Evolutionary conservation across 1,284 basidiomycete genomes (phyloP), one percentile per base, ranked within the genome.

Genomic region (Austroboletus niveus): DNA sequence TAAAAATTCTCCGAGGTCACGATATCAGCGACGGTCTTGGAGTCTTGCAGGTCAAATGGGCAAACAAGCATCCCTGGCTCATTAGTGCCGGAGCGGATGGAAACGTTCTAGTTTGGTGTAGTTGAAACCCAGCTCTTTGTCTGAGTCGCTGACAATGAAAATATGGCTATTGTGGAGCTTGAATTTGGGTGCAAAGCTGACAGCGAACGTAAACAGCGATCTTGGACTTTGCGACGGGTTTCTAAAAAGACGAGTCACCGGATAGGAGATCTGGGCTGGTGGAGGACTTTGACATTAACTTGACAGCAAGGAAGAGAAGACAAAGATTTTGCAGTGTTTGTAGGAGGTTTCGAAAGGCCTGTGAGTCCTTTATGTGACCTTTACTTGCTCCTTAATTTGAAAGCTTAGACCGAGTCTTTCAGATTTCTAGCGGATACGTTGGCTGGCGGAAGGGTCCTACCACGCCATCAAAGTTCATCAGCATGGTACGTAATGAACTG

Each of bases 1-100:
- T 99, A 63, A 99, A 99, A 74, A 95, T 99, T 54, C 77, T 99
- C 47, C 79, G 92, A 32, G 96, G 94, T 29, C 97, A 99, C 72
- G 75, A 81, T 47, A 74, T 98, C 49, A 81, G 74, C 52, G 90
- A 96, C 31, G 90, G 89, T 1, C 79, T 99, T 40, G 97, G 97
- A 45, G 94, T 98, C 45, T 78, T 99, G 57, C 89, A 94, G 65
- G 76, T 95, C 52, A 84, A 80, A 65, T 99, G 97, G 96, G 89
- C 89, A 57, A 85, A 80, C 51, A 84, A 83, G 58, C 87, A 95
- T 61, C 94, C 97, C 47, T 99, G 96, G 96, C 79, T 98, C 48
- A 80, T 95, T 53, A 94, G 89, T 65, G 88, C 89, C 22, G 97
- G 94, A 31, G 94, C 97, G 31, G 97, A 99, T 72, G 95, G 97